Conservation (phyloP, 2,329 filamentous ascomycete species). For the Verticillium longisporum region DNA sequence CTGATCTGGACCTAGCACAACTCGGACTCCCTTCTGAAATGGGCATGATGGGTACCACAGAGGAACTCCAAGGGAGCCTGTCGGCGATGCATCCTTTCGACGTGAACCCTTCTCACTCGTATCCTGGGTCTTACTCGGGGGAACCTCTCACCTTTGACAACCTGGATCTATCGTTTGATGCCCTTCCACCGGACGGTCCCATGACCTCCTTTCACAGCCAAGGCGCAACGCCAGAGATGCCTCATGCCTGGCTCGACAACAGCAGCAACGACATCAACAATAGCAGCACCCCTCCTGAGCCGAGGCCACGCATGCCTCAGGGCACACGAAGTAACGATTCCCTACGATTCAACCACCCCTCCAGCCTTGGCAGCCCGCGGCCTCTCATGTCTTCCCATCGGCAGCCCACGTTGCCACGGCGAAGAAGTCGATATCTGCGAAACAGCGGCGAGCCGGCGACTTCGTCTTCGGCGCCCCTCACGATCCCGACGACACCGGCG, state of each 20-base stretch:
- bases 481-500: constrained; percentile 46
- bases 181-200: neutral
- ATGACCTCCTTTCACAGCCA: neutral
- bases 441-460: neutral
- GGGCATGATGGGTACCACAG: neutral
- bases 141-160: neutral
- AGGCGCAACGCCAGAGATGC: neutral
- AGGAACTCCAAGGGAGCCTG: neutral
- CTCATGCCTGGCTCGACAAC: neutral
- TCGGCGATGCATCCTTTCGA: neutral
- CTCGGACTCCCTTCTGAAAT: neutral
- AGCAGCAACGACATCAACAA: neutral
- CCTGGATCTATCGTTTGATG: neutral
- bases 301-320: neutral
- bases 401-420: neutral
- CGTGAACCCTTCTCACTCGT: neutral
- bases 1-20: neutral
- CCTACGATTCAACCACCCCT: neutral
- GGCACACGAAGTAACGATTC: neutral
- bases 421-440: neutral
- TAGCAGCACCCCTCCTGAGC: neutral
- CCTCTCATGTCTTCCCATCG: neutral
- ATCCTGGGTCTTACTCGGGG: neutral
- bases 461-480: constrained; percentile 31
- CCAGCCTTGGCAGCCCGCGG: neutral